phyloP scores from a whole-genome alignment of 2,329 filamentous ascomycete species.

The Pyrenochaeta sp. region DNA sequence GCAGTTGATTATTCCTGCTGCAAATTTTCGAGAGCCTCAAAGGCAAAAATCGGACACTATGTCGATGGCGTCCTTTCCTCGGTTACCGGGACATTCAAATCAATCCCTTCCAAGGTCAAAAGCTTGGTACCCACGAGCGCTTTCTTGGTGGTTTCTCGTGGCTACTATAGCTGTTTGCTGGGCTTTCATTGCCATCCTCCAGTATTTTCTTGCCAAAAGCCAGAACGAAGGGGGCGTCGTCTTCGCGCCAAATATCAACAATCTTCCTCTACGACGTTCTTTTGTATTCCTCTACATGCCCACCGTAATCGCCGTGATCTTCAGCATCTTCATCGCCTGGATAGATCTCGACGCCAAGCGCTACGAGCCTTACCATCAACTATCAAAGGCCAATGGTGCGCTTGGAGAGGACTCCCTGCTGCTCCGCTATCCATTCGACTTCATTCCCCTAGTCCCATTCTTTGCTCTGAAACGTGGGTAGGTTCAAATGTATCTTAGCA shows the following conservation, averaged over 20 bases:
- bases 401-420: constrained; percentile 56
- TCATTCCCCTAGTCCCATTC: constrained; percentile 53
- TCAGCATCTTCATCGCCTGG: constrained; percentile 65
- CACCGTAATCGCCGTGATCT: constrained; percentile 61
- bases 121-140: too few species aligned
- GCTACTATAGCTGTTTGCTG: constrained; percentile 11
- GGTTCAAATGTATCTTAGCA: constrained; percentile 2
- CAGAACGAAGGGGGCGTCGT: constrained; percentile 51
- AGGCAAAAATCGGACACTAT: too few species aligned
- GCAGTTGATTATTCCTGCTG: too few species aligned
- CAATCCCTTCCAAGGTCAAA: too few species aligned
- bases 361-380: constrained; percentile 65
- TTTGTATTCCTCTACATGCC: constrained; percentile 59
- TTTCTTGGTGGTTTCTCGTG: constrained; percentile 14
- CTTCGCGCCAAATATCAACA: constrained; percentile 44
- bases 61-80: too few species aligned
- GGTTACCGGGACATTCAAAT: too few species aligned
- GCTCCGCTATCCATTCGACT: constrained; percentile 62
- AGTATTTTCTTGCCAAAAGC: constrained; percentile 53
- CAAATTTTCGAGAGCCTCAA: too few species aligned
- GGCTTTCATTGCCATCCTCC: constrained; percentile 52
- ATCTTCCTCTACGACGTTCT: constrained; percentile 50
- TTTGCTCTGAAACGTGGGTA: constrained; percentile 43
- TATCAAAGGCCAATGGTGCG: constrained; percentile 57
- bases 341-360: constrained; percentile 65